These are phyloP conservation scores for Aspergillus novoparasiticus DNA, from an alignment of 2,329 filamentous ascomycete species.

Conservation along the genomic window DNA sequence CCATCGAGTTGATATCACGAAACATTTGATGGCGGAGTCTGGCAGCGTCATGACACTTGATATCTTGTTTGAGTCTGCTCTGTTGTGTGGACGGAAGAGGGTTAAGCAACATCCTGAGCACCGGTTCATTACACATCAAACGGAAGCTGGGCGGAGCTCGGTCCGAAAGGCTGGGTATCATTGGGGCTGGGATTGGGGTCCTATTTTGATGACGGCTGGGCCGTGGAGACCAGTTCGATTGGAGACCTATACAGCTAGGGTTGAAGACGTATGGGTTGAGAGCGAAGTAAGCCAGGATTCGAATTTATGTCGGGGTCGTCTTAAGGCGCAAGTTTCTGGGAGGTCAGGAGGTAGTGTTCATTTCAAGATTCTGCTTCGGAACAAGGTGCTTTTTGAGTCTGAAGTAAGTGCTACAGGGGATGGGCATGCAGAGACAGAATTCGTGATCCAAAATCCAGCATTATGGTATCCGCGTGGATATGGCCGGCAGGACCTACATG, in stretches of 20 bases:
- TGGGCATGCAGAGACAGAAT: slow-evolving; percentile 28
- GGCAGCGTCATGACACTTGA: slow-evolving; percentile 42
- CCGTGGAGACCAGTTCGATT: slow-evolving; percentile 68
- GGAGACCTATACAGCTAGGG: slow-evolving; percentile 61
- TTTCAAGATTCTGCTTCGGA: neutral
- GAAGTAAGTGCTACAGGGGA: slow-evolving; percentile 30
- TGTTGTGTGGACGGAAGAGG: slow-evolving; percentile 45
- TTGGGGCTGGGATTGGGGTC: slow-evolving; percentile 73
- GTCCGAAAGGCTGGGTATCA: slow-evolving; percentile 68
- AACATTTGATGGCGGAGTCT: slow-evolving; percentile 41
- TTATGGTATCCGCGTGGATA: slow-evolving; percentile 63
- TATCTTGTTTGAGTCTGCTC: slow-evolving; percentile 51
- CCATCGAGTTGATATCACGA: slow-evolving; percentile 68
- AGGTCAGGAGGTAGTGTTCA: neutral
- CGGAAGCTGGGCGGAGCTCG: slow-evolving; percentile 46
- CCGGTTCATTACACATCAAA: slow-evolving; percentile 48
- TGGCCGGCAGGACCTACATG: slow-evolving; percentile 59
- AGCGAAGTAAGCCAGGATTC: slow-evolving; percentile 42
- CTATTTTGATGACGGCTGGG: slow-evolving; percentile 61
- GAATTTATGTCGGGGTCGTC: slow-evolving; percentile 41
- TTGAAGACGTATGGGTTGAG: slow-evolving; percentile 59
- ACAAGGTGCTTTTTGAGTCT: neutral
- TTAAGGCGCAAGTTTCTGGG: neutral
- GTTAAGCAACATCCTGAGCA: slow-evolving; percentile 46
- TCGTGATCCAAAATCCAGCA: slow-evolving; percentile 47